Evolutionary conservation across 306 rosid genomes (phyloP), one percentile per base, ranked within the genome.

Genomic region (Canavalia ensiformis): DNA sequence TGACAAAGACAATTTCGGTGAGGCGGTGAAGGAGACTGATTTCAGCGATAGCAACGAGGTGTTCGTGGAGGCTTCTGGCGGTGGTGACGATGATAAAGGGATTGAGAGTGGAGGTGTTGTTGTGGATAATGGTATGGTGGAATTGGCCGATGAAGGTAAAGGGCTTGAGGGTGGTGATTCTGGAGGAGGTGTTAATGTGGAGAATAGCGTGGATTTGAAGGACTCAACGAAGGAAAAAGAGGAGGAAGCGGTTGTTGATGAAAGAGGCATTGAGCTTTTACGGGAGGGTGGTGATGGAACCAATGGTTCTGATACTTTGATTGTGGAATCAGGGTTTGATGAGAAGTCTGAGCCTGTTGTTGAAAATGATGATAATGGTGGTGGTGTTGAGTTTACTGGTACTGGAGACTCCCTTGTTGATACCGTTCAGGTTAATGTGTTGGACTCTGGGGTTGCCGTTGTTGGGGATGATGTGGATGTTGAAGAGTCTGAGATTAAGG

Each of bases 401-500:
- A 0, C 25, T 18, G 25, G 83, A 46, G 88, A 83, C 30, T 56
- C 87, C 1, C 78, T 86, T 65, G 93, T 78, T 74, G 89, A 84
- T 9, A 83, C 60, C 9, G 49, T 84, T 5, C 64, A 76, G 9
- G 88, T 75, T 34, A 56, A 83, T 72, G 2, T 84, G 75, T 62
- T 77, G 68, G 74, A 29, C 44, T 71, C 84, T 50, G 87, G 86
- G 33, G 89, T 85, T 13, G 89, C 80, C 71, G 87, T 86, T 63
- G 88, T 80, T 55, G 90, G 88, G 13, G 91, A 85, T 74, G 79
- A 58, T 44, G 90, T 74, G 67, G 81, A 54, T 6, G 81, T 72
- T 73, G 74, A 78, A 74, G 90, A 79, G 44, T 77, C 89, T 74
- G 89, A 87, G 51, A 81, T 74, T 65, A 72, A 59, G 51, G 84